Evolutionary conservation across 768 basidiomycete species (phyloP).

Genomic region (Psilocybe tampanensis): DNA sequence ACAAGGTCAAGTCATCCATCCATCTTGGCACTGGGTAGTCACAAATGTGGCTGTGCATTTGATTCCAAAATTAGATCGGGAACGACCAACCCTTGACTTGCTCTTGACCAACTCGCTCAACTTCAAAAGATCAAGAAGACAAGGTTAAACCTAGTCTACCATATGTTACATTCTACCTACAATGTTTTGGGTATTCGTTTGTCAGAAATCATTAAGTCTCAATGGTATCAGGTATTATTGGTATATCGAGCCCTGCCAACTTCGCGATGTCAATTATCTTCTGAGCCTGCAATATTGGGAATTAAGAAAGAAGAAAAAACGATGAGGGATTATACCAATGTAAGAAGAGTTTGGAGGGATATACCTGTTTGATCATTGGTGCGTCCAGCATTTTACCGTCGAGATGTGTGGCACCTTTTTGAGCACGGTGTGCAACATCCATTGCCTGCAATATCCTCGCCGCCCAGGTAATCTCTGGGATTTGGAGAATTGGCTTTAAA

Average conservation of each 20-base stretch:
- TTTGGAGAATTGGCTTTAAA: neutral
- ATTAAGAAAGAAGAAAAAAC: constrained; percentile 19
- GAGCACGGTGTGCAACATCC: constrained; percentile 53
- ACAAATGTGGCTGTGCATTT: neutral
- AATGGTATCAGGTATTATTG: constrained; percentile 17
- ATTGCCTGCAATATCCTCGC: constrained; percentile 70
- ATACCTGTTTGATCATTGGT: constrained; percentile 85
- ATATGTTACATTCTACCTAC: too few species aligned
- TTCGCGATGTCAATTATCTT: neutral
- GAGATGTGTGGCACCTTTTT: constrained; percentile 73
- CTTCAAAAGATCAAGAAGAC: too few species aligned
- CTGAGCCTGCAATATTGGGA: neutral
- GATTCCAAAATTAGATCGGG: neutral
- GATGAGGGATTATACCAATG: constrained; percentile 37
- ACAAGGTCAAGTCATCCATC: neutral
- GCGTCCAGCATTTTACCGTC: constrained; percentile 90
- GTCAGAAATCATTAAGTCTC: too few species aligned
- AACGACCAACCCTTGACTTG: too few species aligned
- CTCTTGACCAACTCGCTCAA: too few species aligned
- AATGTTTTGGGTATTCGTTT: too few species aligned
- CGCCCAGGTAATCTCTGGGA: constrained; percentile 77
- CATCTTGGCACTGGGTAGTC: too few species aligned
- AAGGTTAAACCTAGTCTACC: too few species aligned
- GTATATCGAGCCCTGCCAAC: neutral
- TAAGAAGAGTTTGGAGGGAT: constrained; percentile 6